Evolutionary conservation across 1,284 basidiomycete genomes (phyloP).

Genomic region (Singerocomus inundabilis): DNA sequence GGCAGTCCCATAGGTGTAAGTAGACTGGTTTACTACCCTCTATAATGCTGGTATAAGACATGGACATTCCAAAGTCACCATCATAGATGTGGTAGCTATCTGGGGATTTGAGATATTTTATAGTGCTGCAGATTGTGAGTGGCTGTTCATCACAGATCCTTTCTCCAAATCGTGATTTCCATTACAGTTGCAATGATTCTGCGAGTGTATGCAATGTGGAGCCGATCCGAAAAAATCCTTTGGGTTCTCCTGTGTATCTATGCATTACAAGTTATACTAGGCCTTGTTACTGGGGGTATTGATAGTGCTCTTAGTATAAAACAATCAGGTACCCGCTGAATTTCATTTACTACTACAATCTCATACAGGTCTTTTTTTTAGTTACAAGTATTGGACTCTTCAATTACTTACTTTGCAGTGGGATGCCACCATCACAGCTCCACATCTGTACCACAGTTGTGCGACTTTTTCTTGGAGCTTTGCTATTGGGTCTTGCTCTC

Average conservation of each 20-base stretch:
- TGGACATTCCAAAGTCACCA: background rate
- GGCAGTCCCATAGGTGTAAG: too few relatives aligned
- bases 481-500: background rate
- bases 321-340: background rate
- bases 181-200: background rate
- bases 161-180: background rate
- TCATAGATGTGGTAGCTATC: background rate
- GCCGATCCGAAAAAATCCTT: background rate
- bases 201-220: background rate
- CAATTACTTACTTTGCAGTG: background rate
- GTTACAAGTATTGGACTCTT: background rate
- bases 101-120: background rate
- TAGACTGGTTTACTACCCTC: too few relatives aligned
- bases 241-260: background rate
- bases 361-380: background rate
- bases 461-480: background rate
- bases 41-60: too few relatives aligned
- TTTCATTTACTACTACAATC: background rate
- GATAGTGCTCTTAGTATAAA: too few relatives aligned
- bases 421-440: too few relatives aligned
- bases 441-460: background rate
- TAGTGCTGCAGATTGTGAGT: too few relatives aligned
- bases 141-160: background rate
- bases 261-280: background rate
- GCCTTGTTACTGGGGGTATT: too few relatives aligned